A percentile compares a stretch with the other conserved stretches of the same genome.
These are phyloP conservation scores for Esteya vermicola DNA, from an alignment of 2,329 filamentous ascomycete genomes.

Conservation along the genomic window DNA sequence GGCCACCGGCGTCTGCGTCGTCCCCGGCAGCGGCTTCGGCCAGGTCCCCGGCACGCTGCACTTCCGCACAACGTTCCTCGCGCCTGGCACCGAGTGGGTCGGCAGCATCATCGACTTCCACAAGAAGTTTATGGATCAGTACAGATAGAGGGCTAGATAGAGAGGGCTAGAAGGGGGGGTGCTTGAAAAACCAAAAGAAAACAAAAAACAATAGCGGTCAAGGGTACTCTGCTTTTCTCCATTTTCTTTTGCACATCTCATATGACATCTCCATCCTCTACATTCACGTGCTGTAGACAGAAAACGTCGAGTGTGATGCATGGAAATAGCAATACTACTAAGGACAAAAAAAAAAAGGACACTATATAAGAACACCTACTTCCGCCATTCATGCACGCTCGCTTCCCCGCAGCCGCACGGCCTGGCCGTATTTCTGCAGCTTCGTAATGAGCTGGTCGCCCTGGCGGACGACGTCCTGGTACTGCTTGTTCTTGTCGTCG, in stretches of 20 bases:
- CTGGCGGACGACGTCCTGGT: conserved; percentile 93
- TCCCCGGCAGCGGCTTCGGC: conserved; percentile 85
- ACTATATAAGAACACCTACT: neutral
- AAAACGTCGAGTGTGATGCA: no score
- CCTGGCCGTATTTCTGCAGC: conserved; percentile 97
- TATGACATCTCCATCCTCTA: no score
- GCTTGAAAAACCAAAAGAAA: neutral
- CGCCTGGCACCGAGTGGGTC: conserved; percentile 92
- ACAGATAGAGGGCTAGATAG: conserved; percentile 23
- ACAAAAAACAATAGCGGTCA: no score
- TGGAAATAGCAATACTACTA: no score
- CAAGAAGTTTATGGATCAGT: conserved; percentile 79
- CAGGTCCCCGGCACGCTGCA: conserved; percentile 85
- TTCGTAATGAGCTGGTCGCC: conserved; percentile 97
- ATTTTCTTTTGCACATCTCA: no score
- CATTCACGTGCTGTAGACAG: no score
- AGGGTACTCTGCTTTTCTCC: no score
- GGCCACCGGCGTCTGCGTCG: conserved; percentile 86
- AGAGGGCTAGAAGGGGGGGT: neutral
- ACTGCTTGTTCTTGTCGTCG: conserved; percentile 99
- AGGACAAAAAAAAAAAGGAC: no score
- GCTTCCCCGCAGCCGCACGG: conserved; percentile 84
- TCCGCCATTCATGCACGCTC: conserved; percentile 57
- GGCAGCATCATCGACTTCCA: conserved; percentile 81
- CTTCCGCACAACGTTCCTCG: conserved; percentile 93